Conservation (phyloP, 2,329 filamentous ascomycete genomes). For the Huntiella omanensis region DNA sequence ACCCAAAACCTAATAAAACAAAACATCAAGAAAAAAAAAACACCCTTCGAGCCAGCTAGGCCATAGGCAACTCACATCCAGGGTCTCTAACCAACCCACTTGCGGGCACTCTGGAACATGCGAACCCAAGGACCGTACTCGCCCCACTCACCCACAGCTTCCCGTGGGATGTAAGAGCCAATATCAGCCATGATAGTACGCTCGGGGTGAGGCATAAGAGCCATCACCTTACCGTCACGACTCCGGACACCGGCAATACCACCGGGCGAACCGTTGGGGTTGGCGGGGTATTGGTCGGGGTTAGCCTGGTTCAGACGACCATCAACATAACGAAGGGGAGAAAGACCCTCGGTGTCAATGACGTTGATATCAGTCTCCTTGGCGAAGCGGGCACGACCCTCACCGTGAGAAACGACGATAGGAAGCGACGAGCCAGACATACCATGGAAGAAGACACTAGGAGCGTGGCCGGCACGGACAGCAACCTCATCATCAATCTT, state of each 20-base stretch:
- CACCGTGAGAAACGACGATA: slow-evolving; percentile 77
- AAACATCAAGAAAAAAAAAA: too few species aligned
- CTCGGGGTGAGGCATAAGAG: slow-evolving; percentile 89
- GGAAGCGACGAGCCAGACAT: slow-evolving; percentile 71
- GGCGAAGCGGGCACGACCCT: slow-evolving; percentile 65
- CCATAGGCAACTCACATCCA: too few species aligned
- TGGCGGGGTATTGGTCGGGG: slow-evolving; percentile 73
- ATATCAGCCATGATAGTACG: slow-evolving; percentile 69
- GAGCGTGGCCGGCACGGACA: slow-evolving; percentile 19
- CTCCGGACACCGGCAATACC: slow-evolving; percentile 68
- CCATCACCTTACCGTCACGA: slow-evolving; percentile 60
- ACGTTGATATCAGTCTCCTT: slow-evolving; percentile 30
- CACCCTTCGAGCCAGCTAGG: too few species aligned
- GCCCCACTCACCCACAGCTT: slow-evolving; percentile 47
- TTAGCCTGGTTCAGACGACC: slow-evolving; percentile 45
- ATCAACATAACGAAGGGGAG: slow-evolving; percentile 69
- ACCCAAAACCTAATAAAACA: too few species aligned
- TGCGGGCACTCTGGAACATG: slow-evolving; percentile 71
- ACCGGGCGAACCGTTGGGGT: slow-evolving; percentile 65
- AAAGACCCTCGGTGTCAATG: slow-evolving; percentile 31
- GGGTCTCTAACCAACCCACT: slow-evolving; percentile 52
- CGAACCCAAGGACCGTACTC: slow-evolving; percentile 71
- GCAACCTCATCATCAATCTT: slow-evolving; percentile 33
- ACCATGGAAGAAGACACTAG: slow-evolving; percentile 74
- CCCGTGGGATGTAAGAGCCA: slow-evolving; percentile 49